phyloP scores from a whole-genome alignment of 2,329 filamentous ascomycete species.

The Alternaria gansuensis region DNA sequence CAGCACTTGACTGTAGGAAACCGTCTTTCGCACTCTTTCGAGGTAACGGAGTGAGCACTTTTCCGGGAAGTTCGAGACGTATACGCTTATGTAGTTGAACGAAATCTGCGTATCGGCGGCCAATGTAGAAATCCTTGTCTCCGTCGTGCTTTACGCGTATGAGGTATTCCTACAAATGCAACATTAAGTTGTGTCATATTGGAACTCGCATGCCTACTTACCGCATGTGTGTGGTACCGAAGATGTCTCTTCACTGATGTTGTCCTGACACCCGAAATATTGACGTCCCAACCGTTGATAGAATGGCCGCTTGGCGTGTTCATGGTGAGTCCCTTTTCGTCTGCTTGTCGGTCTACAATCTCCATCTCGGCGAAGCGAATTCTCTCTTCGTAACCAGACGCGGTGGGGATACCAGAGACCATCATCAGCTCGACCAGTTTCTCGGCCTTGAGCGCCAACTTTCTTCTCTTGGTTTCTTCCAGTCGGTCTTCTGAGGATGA shows the following conservation, averaged over 20 bases:
- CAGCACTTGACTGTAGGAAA: conserved; percentile 64
- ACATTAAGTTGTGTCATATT: conserved; percentile 12
- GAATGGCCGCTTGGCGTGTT: conserved; percentile 90
- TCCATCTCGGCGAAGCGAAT: conserved; percentile 97
- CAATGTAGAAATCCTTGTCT: conserved; percentile 79
- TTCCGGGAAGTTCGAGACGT: conserved; percentile 86
- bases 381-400: conserved; percentile 95
- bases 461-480: conserved; percentile 93
- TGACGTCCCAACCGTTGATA: conserved; percentile 96
- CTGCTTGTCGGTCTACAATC: conserved; percentile 90
- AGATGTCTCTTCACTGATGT: conserved; percentile 85
- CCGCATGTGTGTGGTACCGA: conserved; percentile 88
- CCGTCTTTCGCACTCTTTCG: conserved; percentile 89
- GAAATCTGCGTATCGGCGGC: conserved; percentile 89
- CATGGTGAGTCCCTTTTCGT: conserved; percentile 86
- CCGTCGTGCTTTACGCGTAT: conserved; percentile 83
- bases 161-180: conserved; percentile 75
- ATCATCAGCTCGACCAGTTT: conserved; percentile 99
- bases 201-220: conserved; percentile 56
- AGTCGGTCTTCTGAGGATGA: conserved; percentile 95
- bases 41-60: conserved; percentile 84
- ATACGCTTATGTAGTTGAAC: conserved; percentile 78
- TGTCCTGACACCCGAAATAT: conserved; percentile 87
- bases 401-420: conserved; percentile 95
- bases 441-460: conserved; percentile 89